Evolutionary conservation across 2,329 filamentous ascomycete species (phyloP), one percentile per base, ranked within the genome.

Genomic region (Endoconidiophora laricicola): DNA sequence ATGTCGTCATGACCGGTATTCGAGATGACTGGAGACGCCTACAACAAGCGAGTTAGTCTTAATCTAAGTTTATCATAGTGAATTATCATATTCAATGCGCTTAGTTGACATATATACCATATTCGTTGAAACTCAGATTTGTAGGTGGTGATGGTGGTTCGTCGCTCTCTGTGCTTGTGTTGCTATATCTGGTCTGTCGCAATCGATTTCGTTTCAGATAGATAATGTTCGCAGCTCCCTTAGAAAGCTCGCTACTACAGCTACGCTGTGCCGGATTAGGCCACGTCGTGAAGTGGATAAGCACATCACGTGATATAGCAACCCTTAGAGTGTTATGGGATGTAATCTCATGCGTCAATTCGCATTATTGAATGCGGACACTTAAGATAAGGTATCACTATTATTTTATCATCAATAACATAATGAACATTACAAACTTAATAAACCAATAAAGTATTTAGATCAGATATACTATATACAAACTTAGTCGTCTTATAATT

Each of bases 1-100:
- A 96, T 96, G 66, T 95, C 90, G 82, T 96, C 90, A 72, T 98
- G 91, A 62, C 66, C 66, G 47, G 67, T 65, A 59, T 68, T 69
- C 51, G 65, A 60, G 56, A 69, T 68, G 53, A 67, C 65, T 60
- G 69, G 67, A 55, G 66, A 59, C 56, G 67, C 62, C 66, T 68
- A 54, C 46, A 16, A 44, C 48, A 44, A 52, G 49, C 48, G 42
- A 20, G 44, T 46, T 38, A 46, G 44, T 14, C 36, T 37, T 16
- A 2, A 45, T 18, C 9, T 33, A 33, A 33, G 29, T 33, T 12
- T 33, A 6, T 10, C 29, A 9, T 33, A 9, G 7, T 33, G 9
- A 6, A 33, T 7, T 14, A 38, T 48, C 24, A 23, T 46, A 40
- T 24, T 33, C 29, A 12, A 33, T 33, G 29, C 9, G 43, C 10